Evolutionary conservation across 1,284 basidiomycete species (phyloP).

Genomic region (Ceratobasidium sp.): DNA sequence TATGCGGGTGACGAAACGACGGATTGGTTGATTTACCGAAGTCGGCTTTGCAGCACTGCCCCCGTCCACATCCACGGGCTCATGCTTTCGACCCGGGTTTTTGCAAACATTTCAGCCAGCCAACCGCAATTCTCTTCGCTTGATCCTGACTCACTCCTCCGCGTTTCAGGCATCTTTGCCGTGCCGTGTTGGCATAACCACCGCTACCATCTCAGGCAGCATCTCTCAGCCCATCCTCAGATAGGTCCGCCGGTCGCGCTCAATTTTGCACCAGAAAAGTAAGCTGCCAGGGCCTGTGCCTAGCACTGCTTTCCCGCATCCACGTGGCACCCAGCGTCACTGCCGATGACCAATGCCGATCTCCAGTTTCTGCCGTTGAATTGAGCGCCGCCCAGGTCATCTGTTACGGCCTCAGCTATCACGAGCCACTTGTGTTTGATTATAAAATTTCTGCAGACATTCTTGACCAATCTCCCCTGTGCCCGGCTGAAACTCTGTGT

Average conservation of each 20-base stretch:
- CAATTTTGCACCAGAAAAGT: neutral
- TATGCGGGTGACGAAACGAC: slow-evolving; percentile 22
- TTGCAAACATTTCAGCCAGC: too few species aligned
- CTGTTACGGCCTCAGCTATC: neutral
- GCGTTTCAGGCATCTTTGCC: slow-evolving; percentile 20
- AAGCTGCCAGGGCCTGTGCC: slow-evolving; percentile 11
- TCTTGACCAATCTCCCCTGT: too few species aligned
- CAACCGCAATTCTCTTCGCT: neutral
- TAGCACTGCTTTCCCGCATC: slow-evolving; percentile 1
- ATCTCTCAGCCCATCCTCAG: neutral
- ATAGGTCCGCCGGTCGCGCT: neutral
- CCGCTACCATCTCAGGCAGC: neutral
- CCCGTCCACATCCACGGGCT: slow-evolving; percentile 2
- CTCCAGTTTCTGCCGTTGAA: neutral
- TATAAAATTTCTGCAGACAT: too few species aligned
- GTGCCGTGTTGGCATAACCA: slow-evolving; percentile 20
- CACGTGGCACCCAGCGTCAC: slow-evolving; percentile 24
- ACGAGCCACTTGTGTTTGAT: too few species aligned
- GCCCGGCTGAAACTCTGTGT: too few species aligned
- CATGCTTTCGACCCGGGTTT: slow-evolving; percentile 21
- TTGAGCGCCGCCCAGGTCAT: neutral
- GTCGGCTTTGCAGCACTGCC: slow-evolving; percentile 32
- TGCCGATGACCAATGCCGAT: slow-evolving; percentile 4
- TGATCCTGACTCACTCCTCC: slow-evolving; percentile 14
- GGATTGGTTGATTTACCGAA: slow-evolving; percentile 23